A percentile compares a stretch with the other conserved stretches of the same genome.
These are phyloP conservation scores for Pythium dissimile DNA, from an alignment of 352 stramenopile genomes.

Conservation along the genomic window DNA sequence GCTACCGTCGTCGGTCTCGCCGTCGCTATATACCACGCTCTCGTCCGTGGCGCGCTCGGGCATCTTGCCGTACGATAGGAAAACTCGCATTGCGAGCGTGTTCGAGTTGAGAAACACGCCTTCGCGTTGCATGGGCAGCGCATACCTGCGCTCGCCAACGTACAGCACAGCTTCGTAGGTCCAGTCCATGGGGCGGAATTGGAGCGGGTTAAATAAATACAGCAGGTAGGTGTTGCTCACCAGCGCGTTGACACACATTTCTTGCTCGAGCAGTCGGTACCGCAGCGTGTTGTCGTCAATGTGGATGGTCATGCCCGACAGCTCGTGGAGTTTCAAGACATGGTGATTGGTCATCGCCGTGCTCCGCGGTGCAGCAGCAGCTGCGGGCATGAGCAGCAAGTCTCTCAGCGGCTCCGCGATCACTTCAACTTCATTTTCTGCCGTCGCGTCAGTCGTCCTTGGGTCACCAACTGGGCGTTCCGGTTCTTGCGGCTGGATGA, in stretches of 20 bases:
- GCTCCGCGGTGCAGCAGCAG: not conserved
- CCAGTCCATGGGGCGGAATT: conserved; percentile 81
- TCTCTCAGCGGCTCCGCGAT: not conserved
- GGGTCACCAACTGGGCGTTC: not conserved
- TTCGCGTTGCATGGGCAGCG: conserved; percentile 63
- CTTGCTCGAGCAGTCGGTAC: conserved; percentile 50
- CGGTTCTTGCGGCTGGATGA: conserved; percentile 33
- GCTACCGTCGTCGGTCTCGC: conserved; percentile 12
- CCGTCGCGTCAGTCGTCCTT: not conserved
- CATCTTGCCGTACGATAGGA: conserved; percentile 83
- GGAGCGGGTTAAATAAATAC: conserved; percentile 84
- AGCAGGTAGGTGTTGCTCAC: conserved; percentile 86
- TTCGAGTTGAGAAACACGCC: conserved; percentile 78
- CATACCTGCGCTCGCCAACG: conserved; percentile 45
- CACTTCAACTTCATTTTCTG: not conserved
- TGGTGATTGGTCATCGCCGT: conserved; percentile 5
- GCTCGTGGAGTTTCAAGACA: conserved; percentile 67
- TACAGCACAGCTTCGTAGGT: conserved; percentile 66
- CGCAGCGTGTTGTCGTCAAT: conserved; percentile 84
- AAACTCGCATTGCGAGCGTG: conserved; percentile 66
- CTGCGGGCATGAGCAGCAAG: not conserved
- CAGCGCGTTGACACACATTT: conserved; percentile 76
- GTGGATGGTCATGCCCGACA: conserved; percentile 82
- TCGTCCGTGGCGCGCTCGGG: conserved; percentile 27
- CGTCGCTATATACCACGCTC: not conserved